phyloP scores from a whole-genome alignment of 768 basidiomycete species.

The Kwoniella dejecticola region DNA sequence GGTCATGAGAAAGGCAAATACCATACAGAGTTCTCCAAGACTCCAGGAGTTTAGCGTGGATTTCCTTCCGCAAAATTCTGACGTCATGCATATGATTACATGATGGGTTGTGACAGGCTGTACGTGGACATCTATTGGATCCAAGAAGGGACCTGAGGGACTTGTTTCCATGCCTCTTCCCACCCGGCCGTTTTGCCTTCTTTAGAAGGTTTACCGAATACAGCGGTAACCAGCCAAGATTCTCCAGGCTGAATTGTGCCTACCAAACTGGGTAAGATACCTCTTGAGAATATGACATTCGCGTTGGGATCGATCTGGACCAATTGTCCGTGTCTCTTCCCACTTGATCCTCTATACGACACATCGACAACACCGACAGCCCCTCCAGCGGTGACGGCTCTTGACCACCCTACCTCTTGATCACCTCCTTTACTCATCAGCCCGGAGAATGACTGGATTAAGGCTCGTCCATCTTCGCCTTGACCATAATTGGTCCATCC shows the following conservation, averaged over 20 bases:
- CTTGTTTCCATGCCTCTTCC: conserved; percentile 46
- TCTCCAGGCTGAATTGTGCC: conserved; percentile 60
- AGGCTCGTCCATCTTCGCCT: conserved; percentile 63
- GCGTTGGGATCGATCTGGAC: conserved; percentile 72
- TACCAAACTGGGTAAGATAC: conserved; percentile 68
- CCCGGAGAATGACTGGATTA: conserved; percentile 60
- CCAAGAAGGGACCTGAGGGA: conserved; percentile 43
- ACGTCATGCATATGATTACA: not conserved
- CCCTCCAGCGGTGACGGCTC: conserved; percentile 66
- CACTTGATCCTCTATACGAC: conserved; percentile 21
- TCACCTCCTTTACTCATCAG: conserved; percentile 62
- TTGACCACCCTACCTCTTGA: conserved; percentile 58
- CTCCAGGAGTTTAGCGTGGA: conserved; percentile 14
- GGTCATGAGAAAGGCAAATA: conserved; percentile 47
- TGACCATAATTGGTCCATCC: conserved; percentile 74
- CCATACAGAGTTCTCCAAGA: conserved; percentile 46
- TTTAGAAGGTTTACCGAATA: conserved; percentile 64
- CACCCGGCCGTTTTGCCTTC: conserved; percentile 18
- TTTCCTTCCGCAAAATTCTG: not conserved
- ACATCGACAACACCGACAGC: conserved; percentile 67
- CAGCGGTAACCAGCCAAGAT: conserved; percentile 66
- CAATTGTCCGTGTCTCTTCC: conserved; percentile 57
- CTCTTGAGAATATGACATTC: conserved; percentile 68
- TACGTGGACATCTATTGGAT: conserved; percentile 4
- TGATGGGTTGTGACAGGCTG: not conserved